Base-by-base conservation (phyloP, 2,329 filamentous ascomycete species). In the Atkinsonella texensis region DNA sequence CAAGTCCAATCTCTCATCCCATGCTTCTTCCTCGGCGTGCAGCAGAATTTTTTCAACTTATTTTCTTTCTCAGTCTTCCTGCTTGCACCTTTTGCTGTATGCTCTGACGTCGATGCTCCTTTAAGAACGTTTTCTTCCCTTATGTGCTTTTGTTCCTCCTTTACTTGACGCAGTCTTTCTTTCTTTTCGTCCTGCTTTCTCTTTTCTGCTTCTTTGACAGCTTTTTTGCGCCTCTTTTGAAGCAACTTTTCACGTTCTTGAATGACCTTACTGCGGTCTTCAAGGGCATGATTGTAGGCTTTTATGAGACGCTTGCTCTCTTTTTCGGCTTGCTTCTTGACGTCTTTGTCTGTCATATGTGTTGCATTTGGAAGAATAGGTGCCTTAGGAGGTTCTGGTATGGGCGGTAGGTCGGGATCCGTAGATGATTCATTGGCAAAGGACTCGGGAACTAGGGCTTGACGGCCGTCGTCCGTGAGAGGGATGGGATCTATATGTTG, bases 1-100 rank as follows among this genome's bases (percentile, higher is more conserved):
- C 90, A 95, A 15, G 83, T 79, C 4, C 77, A 70, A 63, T 95
- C 88, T 43, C 74, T 70, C 54, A 73, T 70, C 7, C 80, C 81
- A 49, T 73, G 64, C 11, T 65, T 69, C 52, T 72, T 73, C 18
- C 72, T 67, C 0, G 85, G 88, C 3, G 91, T 68, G 58, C 83
- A 81, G 68, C 89, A 93, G 65, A 96, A 95, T 61, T 87, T 91
- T 53, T 80, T 78, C 48, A 85, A 74, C 59, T 83, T 84, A 59
- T 67, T 69, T 13, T 65, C 61, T 54, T 68, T 67, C 28, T 58
- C 33, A 31, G 15, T 35, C 44, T 18, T 41, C 41, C 33, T 33
- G 18, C n/a, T 31, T 42, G 15, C 49, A 38, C 7, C 40, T 42
- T 42, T 5, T 15, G 42, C 23, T n/a, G 23, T 33, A 28, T 6